Evolutionary conservation across 495 filamentous ascomycete genomes (phyloP).

Genomic region (Xylaria scruposa): DNA sequence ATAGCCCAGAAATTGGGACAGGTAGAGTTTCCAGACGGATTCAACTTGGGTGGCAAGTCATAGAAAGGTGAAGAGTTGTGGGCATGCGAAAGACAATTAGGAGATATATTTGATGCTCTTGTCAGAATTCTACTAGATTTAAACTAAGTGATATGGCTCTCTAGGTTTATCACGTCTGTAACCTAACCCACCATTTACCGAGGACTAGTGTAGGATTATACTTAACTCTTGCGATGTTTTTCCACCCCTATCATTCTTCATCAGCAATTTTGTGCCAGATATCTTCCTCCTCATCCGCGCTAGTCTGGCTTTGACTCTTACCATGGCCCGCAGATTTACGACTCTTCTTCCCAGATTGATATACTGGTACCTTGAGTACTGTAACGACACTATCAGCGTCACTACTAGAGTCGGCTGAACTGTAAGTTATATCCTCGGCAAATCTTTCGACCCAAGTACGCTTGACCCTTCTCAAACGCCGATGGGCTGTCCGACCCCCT

Average conservation of each 20-base stretch:
- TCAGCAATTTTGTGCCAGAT: constrained; percentile 18
- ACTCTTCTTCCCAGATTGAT: not conserved
- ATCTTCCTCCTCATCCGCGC: not conserved
- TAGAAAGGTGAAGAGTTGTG: not conserved
- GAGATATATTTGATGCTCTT: not conserved
- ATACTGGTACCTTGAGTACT: not conserved
- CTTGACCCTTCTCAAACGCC: not conserved
- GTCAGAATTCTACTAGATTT: not conserved
- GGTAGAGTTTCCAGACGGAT: constrained; percentile 36
- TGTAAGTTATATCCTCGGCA: not conserved
- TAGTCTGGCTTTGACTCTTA: not conserved
- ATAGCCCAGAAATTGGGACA: constrained; percentile 37
- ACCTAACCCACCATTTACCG: not conserved
- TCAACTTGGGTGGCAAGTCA: constrained; percentile 19
- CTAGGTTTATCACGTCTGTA: not conserved
- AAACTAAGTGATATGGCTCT: not conserved
- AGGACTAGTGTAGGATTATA: not conserved
- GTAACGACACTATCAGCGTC: constrained; percentile 2
- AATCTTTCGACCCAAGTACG: not conserved
- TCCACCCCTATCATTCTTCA: not conserved
- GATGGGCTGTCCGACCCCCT: not conserved
- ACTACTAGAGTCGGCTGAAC: not conserved
- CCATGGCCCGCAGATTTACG: too few relatives aligned
- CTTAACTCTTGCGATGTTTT: not conserved
- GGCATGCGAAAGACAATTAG: not conserved